A percentile compares a stretch with the other conserved stretches of the same genome.
These are phyloP conservation scores for Datisca glomerata DNA, from an alignment of 306 rosid genomes.

Conservation along the genomic window DNA sequence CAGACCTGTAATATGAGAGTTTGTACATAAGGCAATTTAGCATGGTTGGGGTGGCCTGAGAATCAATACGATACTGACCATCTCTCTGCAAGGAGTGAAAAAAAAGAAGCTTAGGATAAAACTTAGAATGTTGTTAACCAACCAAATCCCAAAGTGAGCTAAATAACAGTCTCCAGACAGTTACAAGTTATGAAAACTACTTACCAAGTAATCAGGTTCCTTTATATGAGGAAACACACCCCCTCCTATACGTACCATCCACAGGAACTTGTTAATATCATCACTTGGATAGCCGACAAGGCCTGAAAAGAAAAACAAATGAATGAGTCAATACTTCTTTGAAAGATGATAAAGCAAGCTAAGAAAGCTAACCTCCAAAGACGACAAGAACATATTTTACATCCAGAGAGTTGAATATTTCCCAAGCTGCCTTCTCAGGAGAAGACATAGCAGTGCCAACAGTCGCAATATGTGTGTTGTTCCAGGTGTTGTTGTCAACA, in stretches of 20 bases:
- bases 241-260: slow-evolving; percentile 99
- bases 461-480: slow-evolving; percentile 98
- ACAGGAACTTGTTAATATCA: slow-evolving; percentile 92
- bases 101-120: slow-evolving; percentile 1
- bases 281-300: slow-evolving; percentile 98
- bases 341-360: slow-evolving; percentile 1
- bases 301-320: slow-evolving; percentile 41
- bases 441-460: slow-evolving; percentile 99
- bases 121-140: slow-evolving; percentile 3
- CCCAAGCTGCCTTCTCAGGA: slow-evolving; percentile 99
- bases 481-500: slow-evolving; percentile 99
- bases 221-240: slow-evolving; percentile 98
- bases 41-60: slow-evolving; percentile 93
- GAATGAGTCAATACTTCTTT: slow-evolving; percentile 13
- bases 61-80: slow-evolving; percentile 94
- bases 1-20: slow-evolving; percentile 94
- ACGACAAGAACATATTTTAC: slow-evolving; percentile 98
- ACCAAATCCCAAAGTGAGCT: neutral
- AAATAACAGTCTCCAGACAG: neutral
- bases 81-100: slow-evolving; percentile 78
- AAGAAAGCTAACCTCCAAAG: slow-evolving; percentile 84
- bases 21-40: slow-evolving; percentile 94
- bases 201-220: slow-evolving; percentile 91
- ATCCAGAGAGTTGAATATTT: slow-evolving; percentile 88
- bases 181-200: slow-evolving; percentile 5